A percentile compares a stretch with the other conserved stretches of the same genome.
phyloP scores from a whole-genome alignment of 225 moss, liverwort and hornwort genomes.

The Pseudisothecium myosuroides region DNA sequence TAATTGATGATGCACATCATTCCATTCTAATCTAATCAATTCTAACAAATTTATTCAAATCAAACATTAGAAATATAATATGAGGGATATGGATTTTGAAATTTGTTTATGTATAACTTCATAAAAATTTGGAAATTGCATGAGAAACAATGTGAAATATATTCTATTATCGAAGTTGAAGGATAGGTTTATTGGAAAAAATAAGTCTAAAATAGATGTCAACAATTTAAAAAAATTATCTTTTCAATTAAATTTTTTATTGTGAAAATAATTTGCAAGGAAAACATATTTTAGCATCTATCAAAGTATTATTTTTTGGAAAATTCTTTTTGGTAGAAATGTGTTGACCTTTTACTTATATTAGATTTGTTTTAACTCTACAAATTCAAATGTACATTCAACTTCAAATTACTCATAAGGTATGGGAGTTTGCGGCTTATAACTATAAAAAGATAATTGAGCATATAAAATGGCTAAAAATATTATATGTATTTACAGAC shows the following conservation, averaged over 20 bases:
- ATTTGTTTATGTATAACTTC: not conserved
- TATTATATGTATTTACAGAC: not conserved
- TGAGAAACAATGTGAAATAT: not conserved
- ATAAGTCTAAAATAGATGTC: not conserved
- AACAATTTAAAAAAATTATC: not conserved
- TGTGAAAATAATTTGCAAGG: fast-evolving
- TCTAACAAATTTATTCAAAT: too few species aligned
- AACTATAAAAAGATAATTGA: not conserved
- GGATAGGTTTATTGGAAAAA: fast-evolving
- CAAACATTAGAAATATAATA: not conserved
- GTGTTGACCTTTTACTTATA: not conserved
- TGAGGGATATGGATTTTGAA: not conserved
- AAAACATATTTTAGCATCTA: not conserved
- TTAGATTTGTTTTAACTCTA: not conserved
- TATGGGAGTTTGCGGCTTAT: not conserved
- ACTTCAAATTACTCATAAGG: not conserved
- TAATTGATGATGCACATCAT: not conserved
- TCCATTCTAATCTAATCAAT: not conserved
- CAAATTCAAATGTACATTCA: not conserved
- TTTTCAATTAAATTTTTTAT: not conserved
- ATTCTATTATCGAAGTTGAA: not conserved
- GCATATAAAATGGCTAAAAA: not conserved
- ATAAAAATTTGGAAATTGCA: not conserved
- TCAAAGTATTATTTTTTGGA: not conserved
- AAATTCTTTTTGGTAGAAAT: not conserved